Percentiles rank a stretch among this genome's conserved stretches.
phyloP scores from a whole-genome alignment of 2,329 filamentous ascomycete genomes.

The Talaromyces piceae region DNA sequence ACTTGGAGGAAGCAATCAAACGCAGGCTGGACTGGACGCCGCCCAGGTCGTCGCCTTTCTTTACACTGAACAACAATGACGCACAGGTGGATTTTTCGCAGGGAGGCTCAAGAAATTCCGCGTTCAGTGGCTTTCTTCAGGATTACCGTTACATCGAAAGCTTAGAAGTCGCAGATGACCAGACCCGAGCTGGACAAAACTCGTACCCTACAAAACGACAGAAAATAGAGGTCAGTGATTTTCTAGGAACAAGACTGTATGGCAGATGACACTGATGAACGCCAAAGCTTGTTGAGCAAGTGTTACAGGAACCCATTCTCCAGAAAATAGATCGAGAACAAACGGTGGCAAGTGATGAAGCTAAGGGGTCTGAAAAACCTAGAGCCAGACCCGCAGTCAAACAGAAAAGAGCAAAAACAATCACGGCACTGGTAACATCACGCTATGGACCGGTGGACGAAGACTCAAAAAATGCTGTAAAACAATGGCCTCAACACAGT shows the following conservation, averaged over 20 bases:
- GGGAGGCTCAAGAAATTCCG: too few species aligned
- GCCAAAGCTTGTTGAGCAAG: constrained; percentile 7
- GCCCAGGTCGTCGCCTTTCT: constrained; percentile 31
- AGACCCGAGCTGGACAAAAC: constrained; percentile 13
- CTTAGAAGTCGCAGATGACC: constrained; percentile 10
- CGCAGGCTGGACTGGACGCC: constrained; percentile 64
- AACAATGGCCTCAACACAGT: constrained; percentile 36
- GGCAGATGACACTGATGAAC: not conserved
- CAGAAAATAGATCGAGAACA: not conserved
- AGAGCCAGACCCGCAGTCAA: constrained; percentile 24
- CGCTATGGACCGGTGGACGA: constrained; percentile 48
- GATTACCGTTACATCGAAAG: constrained; percentile 33
- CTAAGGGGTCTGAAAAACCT: constrained; percentile 10
- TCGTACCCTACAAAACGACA: constrained; percentile 29
- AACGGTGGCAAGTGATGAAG: constrained; percentile 4
- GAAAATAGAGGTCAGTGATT: constrained; percentile 27
- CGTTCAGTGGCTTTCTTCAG: constrained; percentile 32
- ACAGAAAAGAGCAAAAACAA: constrained; percentile 66
- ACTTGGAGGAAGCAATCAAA: constrained; percentile 42
- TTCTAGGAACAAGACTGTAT: not conserved
- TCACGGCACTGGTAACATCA: constrained; percentile 70
- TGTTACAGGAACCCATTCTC: not conserved
- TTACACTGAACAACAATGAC: constrained; percentile 5
- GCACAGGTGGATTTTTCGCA: too few species aligned
- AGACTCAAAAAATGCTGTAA: constrained; percentile 10